Conservation (phyloP, 148 eudicot genomes). For the Euryodendron excelsum region DNA sequence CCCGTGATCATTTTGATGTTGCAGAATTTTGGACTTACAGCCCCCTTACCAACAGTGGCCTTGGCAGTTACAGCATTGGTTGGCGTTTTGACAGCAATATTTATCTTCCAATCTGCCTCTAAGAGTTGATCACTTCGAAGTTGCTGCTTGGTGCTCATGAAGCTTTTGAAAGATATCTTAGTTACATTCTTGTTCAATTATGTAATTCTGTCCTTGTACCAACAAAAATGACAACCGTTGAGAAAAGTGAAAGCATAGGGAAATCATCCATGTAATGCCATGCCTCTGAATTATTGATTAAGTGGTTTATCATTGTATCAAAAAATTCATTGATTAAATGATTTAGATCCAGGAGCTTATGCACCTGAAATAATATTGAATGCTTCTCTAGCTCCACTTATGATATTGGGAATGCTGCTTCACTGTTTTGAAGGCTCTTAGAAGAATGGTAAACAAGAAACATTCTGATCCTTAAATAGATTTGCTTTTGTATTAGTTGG, state of each 20-base stretch:
- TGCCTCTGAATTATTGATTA: background rate
- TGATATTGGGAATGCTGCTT: background rate
- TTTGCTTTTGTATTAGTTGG: background rate
- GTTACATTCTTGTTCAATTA: background rate
- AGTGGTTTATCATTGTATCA: background rate
- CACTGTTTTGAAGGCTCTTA: background rate
- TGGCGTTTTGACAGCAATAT: constrained; percentile 79
- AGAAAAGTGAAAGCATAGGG: background rate
- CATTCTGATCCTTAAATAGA: background rate
- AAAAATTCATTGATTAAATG: background rate
- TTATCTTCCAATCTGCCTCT: constrained; percentile 92
- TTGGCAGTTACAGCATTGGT: constrained; percentile 84
- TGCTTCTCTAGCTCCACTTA: background rate
- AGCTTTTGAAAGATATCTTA: constrained; percentile 13
- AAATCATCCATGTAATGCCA: background rate
- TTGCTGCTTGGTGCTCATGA: constrained; percentile 23
- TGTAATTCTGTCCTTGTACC: background rate
- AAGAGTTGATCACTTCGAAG: constrained; percentile 47
- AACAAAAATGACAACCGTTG: constrained; percentile 9
- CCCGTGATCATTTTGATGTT: constrained; percentile 11
- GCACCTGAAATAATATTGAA: background rate
- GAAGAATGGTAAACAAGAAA: background rate
- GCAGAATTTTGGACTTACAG: constrained; percentile 92
- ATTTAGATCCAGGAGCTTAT: background rate
- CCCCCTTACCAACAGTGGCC: constrained; percentile 88